Percentiles rank a stretch among this genome's conserved stretches.
phyloP scores from a whole-genome alignment of 805 yeast species.

The Yarrowia osloensis region DNA sequence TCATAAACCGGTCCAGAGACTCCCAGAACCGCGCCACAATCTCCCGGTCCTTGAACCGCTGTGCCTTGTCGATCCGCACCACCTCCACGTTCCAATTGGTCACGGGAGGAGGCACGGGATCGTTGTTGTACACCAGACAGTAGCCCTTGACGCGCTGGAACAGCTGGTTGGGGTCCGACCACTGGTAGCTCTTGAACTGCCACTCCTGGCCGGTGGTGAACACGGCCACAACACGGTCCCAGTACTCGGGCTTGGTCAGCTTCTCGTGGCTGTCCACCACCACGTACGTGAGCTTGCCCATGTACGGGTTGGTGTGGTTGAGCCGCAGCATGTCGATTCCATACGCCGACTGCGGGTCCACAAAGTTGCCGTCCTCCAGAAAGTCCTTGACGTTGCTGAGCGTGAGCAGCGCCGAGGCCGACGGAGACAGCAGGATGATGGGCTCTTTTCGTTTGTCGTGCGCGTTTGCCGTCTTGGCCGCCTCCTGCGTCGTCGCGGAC shows the following conservation, averaged over 20 bases:
- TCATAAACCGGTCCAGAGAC: slow-evolving; percentile 70
- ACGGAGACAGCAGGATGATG: slow-evolving; percentile 73
- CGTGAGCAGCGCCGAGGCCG: slow-evolving; percentile 71
- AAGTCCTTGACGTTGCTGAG: slow-evolving; percentile 67
- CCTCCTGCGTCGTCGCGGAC: slow-evolving; percentile 27
- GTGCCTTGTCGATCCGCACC: slow-evolving; percentile 74
- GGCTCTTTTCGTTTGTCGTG: slow-evolving; percentile 50
- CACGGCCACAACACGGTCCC: slow-evolving; percentile 96
- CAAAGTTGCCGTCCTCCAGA: slow-evolving; percentile 70
- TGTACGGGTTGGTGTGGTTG: slow-evolving; percentile 47
- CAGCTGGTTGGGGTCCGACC: slow-evolving; percentile 74
- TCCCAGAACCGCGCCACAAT: slow-evolving; percentile 85
- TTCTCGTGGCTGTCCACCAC: slow-evolving; percentile 87
- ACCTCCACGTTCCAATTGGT: slow-evolving; percentile 87
- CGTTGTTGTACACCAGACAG: slow-evolving; percentile 74
- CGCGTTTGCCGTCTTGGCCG: not conserved
- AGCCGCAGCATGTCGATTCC: slow-evolving; percentile 28
- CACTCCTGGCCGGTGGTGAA: slow-evolving; percentile 96
- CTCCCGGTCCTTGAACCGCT: slow-evolving; percentile 86
- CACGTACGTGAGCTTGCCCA: slow-evolving; percentile 66
- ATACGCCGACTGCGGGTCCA: slow-evolving; percentile 44
- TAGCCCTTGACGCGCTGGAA: slow-evolving; percentile 86
- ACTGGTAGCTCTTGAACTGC: slow-evolving; percentile 90
- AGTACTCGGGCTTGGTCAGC: slow-evolving; percentile 90
- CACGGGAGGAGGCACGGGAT: slow-evolving; percentile 71